phyloP scores from a whole-genome alignment of 2,329 filamentous ascomycete genomes.

The Dothideomycetes sp. region DNA sequence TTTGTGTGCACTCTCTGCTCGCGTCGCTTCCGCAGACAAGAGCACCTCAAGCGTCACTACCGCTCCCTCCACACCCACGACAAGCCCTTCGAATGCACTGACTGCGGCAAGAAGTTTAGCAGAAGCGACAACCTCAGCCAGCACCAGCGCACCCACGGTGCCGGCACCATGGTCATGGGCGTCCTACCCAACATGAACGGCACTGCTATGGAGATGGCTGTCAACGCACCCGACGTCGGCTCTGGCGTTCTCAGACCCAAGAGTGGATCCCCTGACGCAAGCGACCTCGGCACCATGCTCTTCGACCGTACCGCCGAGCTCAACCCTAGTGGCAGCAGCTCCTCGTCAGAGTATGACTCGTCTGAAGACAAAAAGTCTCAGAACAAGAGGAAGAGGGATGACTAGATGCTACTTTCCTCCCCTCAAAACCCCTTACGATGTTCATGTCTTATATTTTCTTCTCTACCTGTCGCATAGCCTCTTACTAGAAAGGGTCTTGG shows the following conservation, averaged over 20 bases:
- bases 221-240: slow-evolving; percentile 23
- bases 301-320: slow-evolving; percentile 66
- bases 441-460: no score
- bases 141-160: slow-evolving; percentile 87
- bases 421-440: no score
- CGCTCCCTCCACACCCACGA: slow-evolving; percentile 96
- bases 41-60: slow-evolving; percentile 98
- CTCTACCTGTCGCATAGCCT: background rate
- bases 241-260: slow-evolving; percentile 21
- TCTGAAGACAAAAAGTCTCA: slow-evolving; percentile 22
- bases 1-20: slow-evolving; percentile 96
- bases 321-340: slow-evolving; percentile 48
- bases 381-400: slow-evolving; percentile 34
- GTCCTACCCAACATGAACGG: slow-evolving; percentile 42
- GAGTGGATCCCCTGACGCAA: slow-evolving; percentile 41
- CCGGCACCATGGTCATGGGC: slow-evolving; percentile 82
- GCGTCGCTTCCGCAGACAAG: slow-evolving; percentile 92
- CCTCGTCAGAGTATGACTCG: slow-evolving; percentile 21
- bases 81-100: slow-evolving; percentile 94
- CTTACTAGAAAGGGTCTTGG: no score
- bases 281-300: slow-evolving; percentile 62
- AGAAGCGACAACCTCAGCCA: slow-evolving; percentile 95
- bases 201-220: slow-evolving; percentile 12
- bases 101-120: slow-evolving; percentile 99
- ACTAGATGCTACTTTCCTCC: slow-evolving; percentile 16